phyloP scores from a whole-genome alignment of 139 green algal species.

The Chlorella sp. region DNA sequence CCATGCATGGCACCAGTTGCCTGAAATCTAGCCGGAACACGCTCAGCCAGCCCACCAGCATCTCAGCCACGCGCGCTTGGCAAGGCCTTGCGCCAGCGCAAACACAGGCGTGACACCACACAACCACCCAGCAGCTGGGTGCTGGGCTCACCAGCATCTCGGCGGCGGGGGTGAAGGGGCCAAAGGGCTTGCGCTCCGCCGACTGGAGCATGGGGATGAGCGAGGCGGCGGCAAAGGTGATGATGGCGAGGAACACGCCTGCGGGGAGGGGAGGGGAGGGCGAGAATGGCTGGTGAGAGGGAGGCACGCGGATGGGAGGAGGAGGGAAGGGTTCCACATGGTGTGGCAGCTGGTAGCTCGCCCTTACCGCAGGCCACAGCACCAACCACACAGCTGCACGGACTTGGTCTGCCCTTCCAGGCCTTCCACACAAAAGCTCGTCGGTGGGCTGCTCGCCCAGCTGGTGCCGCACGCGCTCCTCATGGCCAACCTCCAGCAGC shows the following conservation, averaged over 20 bases:
- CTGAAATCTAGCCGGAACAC: too few species aligned
- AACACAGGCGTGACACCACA: background rate
- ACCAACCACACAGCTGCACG: too few species aligned
- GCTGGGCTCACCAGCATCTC: background rate
- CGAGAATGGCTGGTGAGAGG: too few species aligned
- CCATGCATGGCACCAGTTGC: too few species aligned
- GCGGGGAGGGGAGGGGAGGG: background rate
- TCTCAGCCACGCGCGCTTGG: background rate
- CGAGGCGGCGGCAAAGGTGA: slow-evolving; percentile 28
- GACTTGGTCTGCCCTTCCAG: too few species aligned
- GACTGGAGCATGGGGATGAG: slow-evolving; percentile 46
- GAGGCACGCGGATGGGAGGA: too few species aligned
- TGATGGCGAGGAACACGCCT: background rate
- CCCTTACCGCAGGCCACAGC: too few species aligned
- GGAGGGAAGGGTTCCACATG: too few species aligned
- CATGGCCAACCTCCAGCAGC: slow-evolving; percentile 50
- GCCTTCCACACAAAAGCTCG: too few species aligned
- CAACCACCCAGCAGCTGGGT: slow-evolving; percentile 17
- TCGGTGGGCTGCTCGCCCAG: slow-evolving; percentile 32
- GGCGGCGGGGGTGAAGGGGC: slow-evolving; percentile 41
- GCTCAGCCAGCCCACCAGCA: too few species aligned
- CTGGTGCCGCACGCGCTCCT: slow-evolving; percentile 54
- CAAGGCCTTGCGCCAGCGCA: background rate
- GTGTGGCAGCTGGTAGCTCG: too few species aligned
- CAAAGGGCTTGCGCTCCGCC: slow-evolving; percentile 33